Conservation (phyloP, 441 rosid species). For the Jatropha podagrica region DNA sequence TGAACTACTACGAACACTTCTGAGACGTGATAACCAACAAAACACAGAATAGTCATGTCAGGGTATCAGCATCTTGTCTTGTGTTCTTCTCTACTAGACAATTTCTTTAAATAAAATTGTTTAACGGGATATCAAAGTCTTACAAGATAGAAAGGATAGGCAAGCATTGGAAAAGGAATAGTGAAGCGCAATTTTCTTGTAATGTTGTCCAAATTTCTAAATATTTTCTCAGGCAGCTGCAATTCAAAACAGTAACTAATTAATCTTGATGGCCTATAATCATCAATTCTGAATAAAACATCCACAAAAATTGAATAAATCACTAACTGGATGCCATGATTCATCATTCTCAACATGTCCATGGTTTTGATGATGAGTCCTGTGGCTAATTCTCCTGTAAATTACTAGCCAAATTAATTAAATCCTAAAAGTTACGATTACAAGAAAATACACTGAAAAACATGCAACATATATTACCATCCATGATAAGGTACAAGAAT, state of each 20-base stretch:
- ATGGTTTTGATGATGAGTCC: conserved; percentile 93
- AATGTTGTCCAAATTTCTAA: conserved; percentile 48
- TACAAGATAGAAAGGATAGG: conserved; percentile 58
- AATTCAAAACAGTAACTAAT: conserved; percentile 8
- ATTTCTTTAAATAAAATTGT: background rate
- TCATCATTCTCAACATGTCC: conserved; percentile 97
- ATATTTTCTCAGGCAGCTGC: conserved; percentile 81
- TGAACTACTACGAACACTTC: background rate
- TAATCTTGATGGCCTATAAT: too few species aligned
- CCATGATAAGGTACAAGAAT: conserved; percentile 97
- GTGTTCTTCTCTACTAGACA: too few species aligned
- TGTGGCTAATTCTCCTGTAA: conserved; percentile 91
- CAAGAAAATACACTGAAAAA: background rate
- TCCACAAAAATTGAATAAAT: too few species aligned
- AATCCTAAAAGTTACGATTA: background rate
- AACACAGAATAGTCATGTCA: too few species aligned
- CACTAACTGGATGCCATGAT: conserved; percentile 89
- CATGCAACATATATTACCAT: conserved; percentile 44
- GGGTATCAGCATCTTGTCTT: too few species aligned
- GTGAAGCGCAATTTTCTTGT: conserved; percentile 51
- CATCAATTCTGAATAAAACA: too few species aligned
- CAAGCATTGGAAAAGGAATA: conserved; percentile 56
- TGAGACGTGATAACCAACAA: too few species aligned
- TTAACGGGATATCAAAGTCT: conserved; percentile 10
- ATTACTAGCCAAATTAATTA: conserved; percentile 10